Percentiles rank a stretch among this genome's conserved stretches.
Evolutionary conservation across 495 filamentous ascomycete species (phyloP).

Genomic region (Aspergillus homomorphus): DNA sequence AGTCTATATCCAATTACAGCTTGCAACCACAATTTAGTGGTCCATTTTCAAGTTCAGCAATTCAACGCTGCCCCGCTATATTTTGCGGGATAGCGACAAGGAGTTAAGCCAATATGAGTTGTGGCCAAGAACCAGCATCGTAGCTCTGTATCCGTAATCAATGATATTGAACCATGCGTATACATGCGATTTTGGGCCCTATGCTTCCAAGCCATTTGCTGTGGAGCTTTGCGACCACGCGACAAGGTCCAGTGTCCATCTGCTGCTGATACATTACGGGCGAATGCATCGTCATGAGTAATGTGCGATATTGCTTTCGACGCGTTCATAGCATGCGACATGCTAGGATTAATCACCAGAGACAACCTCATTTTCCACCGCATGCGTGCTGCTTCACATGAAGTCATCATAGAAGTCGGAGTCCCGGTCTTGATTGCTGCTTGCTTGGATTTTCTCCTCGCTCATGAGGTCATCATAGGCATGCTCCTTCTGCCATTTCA

Average conservation of each 20-base stretch:
- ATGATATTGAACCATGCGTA: neutral
- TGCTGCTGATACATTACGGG: neutral
- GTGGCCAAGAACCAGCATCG: neutral
- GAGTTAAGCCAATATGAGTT: neutral
- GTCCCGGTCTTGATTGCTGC: conserved; percentile 51
- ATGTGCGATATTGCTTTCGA: neutral
- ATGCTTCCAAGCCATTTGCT: neutral
- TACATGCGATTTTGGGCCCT: neutral
- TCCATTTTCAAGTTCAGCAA: neutral
- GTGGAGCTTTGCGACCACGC: neutral
- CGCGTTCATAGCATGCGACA: neutral
- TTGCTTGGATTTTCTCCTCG: conserved; percentile 42
- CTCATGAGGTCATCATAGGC: conserved; percentile 77
- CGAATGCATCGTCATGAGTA: neutral
- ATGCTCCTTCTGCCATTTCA: conserved; percentile 92
- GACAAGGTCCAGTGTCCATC: neutral
- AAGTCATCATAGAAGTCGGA: conserved; percentile 52
- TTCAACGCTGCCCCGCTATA: neutral
- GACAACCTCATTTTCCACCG: neutral
- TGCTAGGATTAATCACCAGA: neutral
- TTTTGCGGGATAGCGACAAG: neutral
- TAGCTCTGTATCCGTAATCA: neutral
- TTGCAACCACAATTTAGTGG: neutral
- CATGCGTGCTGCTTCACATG: conserved; percentile 40
- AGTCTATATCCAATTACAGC: neutral